These are phyloP conservation scores for Conticribra weissflogii DNA, from an alignment of 108 stramenopile genomes.

Conservation along the genomic window DNA sequence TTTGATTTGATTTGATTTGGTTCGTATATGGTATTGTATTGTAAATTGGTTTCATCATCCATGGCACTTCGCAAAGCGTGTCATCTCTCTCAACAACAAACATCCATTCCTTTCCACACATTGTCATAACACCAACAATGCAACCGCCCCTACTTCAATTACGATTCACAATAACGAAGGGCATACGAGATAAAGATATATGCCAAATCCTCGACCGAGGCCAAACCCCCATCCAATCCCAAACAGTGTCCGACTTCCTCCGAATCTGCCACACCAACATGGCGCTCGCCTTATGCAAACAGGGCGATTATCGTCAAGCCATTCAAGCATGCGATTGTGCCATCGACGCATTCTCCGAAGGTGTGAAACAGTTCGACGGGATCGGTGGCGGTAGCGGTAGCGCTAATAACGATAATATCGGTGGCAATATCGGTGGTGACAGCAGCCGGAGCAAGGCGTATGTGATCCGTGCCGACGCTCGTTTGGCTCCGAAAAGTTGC, in stretches of 20 bases:
- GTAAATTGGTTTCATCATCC: too few species aligned
- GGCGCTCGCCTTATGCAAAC: slow-evolving; percentile 32
- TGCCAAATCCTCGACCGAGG: slow-evolving; percentile 24
- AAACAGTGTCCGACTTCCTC: slow-evolving; percentile 25
- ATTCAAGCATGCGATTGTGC: slow-evolving; percentile 49
- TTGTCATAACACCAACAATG: not conserved
- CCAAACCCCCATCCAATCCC: slow-evolving; percentile 17
- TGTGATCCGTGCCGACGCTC: slow-evolving; percentile 38
- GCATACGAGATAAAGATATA: slow-evolving; percentile 51
- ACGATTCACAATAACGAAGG: too few species aligned
- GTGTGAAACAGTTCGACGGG: too few species aligned
- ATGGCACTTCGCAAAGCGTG: not conserved
- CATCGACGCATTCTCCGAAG: too few species aligned
- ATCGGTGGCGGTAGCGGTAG: too few species aligned
- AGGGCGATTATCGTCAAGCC: slow-evolving; percentile 24
- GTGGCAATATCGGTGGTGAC: too few species aligned
- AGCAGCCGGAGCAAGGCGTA: slow-evolving; percentile 31
- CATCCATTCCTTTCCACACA: not conserved
- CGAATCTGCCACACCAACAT: slow-evolving; percentile 47
- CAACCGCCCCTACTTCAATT: too few species aligned
- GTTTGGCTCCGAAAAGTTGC: slow-evolving; percentile 35
- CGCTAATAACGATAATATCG: too few species aligned
- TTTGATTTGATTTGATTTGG: not conserved
- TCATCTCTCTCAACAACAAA: not conserved
- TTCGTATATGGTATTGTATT: too few species aligned